phyloP scores from a whole-genome alignment of 345 rosid genomes.

The Citrus cavaleriei region DNA sequence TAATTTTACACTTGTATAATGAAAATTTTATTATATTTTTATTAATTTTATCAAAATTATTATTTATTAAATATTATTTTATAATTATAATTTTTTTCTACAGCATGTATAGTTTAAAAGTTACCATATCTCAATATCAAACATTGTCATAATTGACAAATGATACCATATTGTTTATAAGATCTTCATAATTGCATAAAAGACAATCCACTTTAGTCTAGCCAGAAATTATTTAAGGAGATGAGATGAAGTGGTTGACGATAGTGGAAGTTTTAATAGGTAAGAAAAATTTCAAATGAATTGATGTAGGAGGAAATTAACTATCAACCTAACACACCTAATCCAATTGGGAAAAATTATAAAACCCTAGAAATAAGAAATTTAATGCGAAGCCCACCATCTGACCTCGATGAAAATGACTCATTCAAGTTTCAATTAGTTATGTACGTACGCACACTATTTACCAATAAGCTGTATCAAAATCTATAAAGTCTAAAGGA shows the following conservation, averaged over 20 bases:
- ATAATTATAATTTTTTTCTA: no score
- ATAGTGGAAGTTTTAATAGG: background rate
- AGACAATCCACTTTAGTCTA: no score
- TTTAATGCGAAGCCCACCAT: background rate
- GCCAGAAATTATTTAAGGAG: background rate
- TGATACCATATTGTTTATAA: no score
- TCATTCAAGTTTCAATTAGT: background rate
- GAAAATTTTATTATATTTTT: no score
- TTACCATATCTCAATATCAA: no score
- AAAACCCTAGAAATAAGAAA: background rate
- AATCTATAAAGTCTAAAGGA: background rate
- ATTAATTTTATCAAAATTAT: no score
- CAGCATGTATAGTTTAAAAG: accelerated
- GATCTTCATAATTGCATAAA: no score
- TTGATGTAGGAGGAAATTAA: conserved; percentile 4
- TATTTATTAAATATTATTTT: no score
- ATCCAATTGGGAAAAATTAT: background rate
- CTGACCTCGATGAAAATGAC: conserved; percentile 6
- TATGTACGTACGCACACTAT: background rate
- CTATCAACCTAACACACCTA: conserved; percentile 31
- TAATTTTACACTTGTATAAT: no score
- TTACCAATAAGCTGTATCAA: background rate
- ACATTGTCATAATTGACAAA: no score
- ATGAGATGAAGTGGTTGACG: background rate
- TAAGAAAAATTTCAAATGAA: background rate